Conservation (phyloP, 176 grass and related monocot genomes). For the Luzula sylvatica region DNA sequence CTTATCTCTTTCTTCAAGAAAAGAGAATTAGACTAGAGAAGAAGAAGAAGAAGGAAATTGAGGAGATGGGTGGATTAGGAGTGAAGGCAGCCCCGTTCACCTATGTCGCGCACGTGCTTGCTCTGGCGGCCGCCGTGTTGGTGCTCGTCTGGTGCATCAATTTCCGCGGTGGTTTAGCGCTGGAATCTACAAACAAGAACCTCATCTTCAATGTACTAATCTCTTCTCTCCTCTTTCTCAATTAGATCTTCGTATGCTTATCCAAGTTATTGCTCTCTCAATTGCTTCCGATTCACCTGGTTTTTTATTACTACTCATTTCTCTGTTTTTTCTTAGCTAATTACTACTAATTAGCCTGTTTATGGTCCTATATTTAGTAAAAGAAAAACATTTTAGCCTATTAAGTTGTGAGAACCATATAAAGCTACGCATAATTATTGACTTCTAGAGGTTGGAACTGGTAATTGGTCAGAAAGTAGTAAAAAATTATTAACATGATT, state of each 20-base stretch:
- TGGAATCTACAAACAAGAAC: conserved; percentile 68
- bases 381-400: too few relatives aligned
- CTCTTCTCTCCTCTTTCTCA: background rate
- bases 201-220: conserved; percentile 80
- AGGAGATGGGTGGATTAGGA: conserved; percentile 19
- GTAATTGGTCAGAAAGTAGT: background rate
- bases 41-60: background rate
- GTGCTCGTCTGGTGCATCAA: conserved; percentile 79
- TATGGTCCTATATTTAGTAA: background rate
- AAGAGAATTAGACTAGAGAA: background rate
- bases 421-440: background rate
- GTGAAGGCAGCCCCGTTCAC: conserved; percentile 58
- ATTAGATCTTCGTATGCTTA: background rate
- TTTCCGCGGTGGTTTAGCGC: conserved; percentile 81
- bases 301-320: background rate
- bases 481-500: background rate
- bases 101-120: conserved; percentile 61
- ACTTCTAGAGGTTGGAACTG: background rate
- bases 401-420: too few relatives aligned
- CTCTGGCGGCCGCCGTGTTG: conserved; percentile 39
- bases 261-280: too few relatives aligned
- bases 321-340: background rate
- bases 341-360: background rate
- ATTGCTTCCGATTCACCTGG: background rate
- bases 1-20: too few relatives aligned